Evolutionary conservation across 345 rosid genomes (phyloP), one percentile per base, ranked within the genome.

Genomic region (Heritiera fomes): DNA sequence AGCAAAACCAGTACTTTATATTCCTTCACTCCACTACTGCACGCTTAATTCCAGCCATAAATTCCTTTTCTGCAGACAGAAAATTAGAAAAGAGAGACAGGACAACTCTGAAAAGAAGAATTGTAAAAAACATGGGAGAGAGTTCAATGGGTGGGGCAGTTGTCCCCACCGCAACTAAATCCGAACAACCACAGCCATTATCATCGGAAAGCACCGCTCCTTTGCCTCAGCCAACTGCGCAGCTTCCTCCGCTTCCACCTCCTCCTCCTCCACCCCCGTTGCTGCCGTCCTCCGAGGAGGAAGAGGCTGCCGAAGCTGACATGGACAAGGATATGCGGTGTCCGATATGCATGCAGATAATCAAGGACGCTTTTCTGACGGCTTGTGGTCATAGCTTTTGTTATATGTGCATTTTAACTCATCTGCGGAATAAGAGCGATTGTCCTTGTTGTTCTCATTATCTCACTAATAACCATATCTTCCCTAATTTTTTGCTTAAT

Each of bases 281-380:
- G 1, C 66, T 41, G 14, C n/a, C 8, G 9, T 40, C 64, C n/a
- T 55, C 2, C 13, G 79, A 2, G 20, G 64, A 38, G 63, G 50
- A 55, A 55, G 81, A 11, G 45, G 76, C 71, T 18, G 20, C 58
- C 20, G 80, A 43, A 18, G 69, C 28, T 11, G 78, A 62, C 20
- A 50, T 60, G 28, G 91, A 88, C 40, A 87, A 79, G 85, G 90
- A 82, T 28, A 79, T 80, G 76, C 75, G 83, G 23, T 89, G 94
- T 78, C 92, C 92, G 73, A 90, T 89, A 63, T 90, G 94, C 83
- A 85, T 87, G 91, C 84, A 89, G 82, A 73, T 89, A 10, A 85
- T 87, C 41, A 84, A 76, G 73, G 92, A 89, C 62, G 90, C 89
- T 32, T 89, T 87, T 72, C 77, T 79, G 13, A 86, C 94, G 6